Conservation (phyloP, 208 protist genomes). For the Crithidia bombi region DNA sequence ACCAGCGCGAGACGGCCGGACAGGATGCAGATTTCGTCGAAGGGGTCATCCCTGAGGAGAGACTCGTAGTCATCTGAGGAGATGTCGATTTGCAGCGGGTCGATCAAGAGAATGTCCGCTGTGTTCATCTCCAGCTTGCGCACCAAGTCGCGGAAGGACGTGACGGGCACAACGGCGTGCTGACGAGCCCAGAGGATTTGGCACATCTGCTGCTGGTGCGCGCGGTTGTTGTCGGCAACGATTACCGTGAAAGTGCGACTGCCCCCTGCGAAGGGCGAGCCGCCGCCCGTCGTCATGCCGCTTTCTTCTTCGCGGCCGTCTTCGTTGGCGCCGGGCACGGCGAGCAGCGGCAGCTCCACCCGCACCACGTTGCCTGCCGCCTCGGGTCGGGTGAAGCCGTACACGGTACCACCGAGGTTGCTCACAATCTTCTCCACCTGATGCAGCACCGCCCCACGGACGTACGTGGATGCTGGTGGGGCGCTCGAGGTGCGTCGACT, state of each 20-base stretch:
- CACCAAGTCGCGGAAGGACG: constrained; percentile 72
- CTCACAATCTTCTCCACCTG: constrained; percentile 51
- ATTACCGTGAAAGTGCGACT: constrained; percentile 68
- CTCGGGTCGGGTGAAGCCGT: constrained; percentile 65
- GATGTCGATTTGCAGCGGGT: constrained; percentile 74
- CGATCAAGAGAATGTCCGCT: constrained; percentile 81
- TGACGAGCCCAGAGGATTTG: constrained; percentile 81
- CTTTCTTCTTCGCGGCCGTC: constrained; percentile 39
- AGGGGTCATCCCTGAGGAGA: constrained; percentile 52
- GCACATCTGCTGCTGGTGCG: constrained; percentile 72
- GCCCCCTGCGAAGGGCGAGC: constrained; percentile 3
- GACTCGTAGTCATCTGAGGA: constrained; percentile 61
- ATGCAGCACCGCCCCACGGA: constrained; percentile 34
- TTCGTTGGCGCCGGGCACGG: constrained; percentile 61
- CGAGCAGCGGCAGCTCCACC: constrained; percentile 79
- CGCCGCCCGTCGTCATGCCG: constrained; percentile 13
- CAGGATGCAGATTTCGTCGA: constrained; percentile 57
- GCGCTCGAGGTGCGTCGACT: constrained; percentile 1
- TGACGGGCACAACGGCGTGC: constrained; percentile 85
- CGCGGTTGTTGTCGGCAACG: constrained; percentile 72
- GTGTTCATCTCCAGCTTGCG: constrained; percentile 61
- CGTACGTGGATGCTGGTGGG: background rate
- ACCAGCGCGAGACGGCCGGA: constrained; percentile 67
- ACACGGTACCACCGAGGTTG: constrained; percentile 67
- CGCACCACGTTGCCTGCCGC: constrained; percentile 58